Conservation (phyloP, 139 green algal species). For the Coccomyxa sp. region DNA sequence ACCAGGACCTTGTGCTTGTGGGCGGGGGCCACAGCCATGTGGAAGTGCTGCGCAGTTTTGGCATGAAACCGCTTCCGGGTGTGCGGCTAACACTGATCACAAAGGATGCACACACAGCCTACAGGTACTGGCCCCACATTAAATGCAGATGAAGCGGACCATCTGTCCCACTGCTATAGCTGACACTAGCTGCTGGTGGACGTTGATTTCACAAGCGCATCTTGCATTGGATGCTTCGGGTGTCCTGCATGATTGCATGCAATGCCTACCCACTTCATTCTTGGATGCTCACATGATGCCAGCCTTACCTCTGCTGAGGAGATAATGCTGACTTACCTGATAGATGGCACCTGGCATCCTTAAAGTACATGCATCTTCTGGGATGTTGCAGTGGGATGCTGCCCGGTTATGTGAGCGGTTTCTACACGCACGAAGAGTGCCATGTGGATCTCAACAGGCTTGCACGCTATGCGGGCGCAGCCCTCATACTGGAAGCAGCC, state of each 20-base stretch:
- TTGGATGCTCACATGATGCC: too few relatives aligned
- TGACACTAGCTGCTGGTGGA: too few relatives aligned
- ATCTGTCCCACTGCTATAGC: too few relatives aligned
- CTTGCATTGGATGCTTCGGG: too few relatives aligned
- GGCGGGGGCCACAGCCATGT: conserved; percentile 83
- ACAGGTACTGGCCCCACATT: conserved; percentile 55
- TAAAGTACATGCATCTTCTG: too few relatives aligned
- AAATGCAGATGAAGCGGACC: too few relatives aligned
- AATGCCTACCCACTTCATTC: too few relatives aligned
- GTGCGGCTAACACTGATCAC: conserved; percentile 87
- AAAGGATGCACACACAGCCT: conserved; percentile 80
- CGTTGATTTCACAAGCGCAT: too few relatives aligned
- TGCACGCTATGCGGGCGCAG: conserved; percentile 58
- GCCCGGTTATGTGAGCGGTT: conserved; percentile 85
- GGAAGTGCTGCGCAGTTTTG: conserved; percentile 72
- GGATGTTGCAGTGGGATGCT: conserved; percentile 87
- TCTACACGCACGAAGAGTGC: conserved; percentile 87
- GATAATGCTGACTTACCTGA: too few relatives aligned
- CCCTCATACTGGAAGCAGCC: conserved; percentile 74
- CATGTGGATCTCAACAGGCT: conserved; percentile 88
- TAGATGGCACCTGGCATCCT: too few relatives aligned
- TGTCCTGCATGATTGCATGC: too few relatives aligned
- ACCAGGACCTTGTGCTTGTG: conserved; percentile 83
- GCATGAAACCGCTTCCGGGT: conserved; percentile 67
- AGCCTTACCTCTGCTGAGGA: too few relatives aligned